Evolutionary conservation across 2,329 filamentous ascomycete species (phyloP).

Genomic region (Ophiostoma perfectum): DNA sequence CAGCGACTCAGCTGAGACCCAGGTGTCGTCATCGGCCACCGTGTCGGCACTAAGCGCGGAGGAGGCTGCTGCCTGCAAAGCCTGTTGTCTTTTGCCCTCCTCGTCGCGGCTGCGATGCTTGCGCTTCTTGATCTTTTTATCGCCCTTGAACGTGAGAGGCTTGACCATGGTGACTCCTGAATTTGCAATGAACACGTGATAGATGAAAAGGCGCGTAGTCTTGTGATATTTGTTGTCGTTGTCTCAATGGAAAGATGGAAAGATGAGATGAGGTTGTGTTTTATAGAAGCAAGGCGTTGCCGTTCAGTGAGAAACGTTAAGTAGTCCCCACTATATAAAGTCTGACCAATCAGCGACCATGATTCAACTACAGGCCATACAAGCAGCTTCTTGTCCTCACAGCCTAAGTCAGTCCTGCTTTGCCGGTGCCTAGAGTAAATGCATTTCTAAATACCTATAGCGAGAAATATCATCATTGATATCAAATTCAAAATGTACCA

Average conservation of each 20-base stretch:
- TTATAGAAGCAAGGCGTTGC: neutral
- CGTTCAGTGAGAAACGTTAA: neutral
- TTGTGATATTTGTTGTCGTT: neutral
- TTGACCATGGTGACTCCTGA: constrained; percentile 63
- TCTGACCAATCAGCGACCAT: neutral
- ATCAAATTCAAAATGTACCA: no score
- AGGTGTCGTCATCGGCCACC: constrained; percentile 68
- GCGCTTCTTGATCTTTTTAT: constrained; percentile 89
- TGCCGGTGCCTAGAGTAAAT: no score
- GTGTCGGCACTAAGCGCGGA: constrained; percentile 5
- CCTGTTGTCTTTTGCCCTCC: constrained; percentile 41
- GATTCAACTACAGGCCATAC: neutral
- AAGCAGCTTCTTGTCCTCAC: neutral
- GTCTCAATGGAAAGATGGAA: neutral
- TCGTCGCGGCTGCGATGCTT: constrained; percentile 63
- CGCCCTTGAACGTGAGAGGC: constrained; percentile 90
- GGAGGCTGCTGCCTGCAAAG: constrained; percentile 29
- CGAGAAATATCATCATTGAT: no score
- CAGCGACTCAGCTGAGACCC: constrained; percentile 76
- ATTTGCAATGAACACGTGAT: neutral
- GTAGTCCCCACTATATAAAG: neutral
- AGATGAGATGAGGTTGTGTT: neutral
- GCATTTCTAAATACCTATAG: no score
- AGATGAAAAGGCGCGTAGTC: neutral
- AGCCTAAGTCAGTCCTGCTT: neutral